A percentile compares a stretch with the other conserved stretches of the same genome.
Conservation (phyloP, 768 basidiomycete species). For the Tephrocybe sp. region DNA sequence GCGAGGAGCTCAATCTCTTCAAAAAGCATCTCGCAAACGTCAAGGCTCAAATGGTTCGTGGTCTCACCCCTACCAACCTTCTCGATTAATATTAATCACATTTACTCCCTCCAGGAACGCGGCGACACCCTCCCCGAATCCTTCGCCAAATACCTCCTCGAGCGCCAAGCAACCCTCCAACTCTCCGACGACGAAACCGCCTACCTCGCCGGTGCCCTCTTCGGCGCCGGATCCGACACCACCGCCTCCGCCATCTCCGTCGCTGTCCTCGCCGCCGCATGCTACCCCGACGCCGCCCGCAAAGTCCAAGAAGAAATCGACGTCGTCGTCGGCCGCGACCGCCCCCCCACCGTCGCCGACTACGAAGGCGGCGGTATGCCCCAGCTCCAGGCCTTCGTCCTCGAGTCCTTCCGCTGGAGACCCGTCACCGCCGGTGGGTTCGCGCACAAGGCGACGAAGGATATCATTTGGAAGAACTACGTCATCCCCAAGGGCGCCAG, state of each 20-base stretch:
- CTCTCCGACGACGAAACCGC: conserved; percentile 59
- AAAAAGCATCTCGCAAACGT: conserved; percentile 51
- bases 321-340: conserved; percentile 45
- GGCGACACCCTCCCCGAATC: conserved; percentile 40
- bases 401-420: conserved; percentile 51
- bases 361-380: conserved; percentile 17
- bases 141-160: conserved; percentile 59
- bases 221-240: conserved; percentile 68
- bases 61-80: not conserved
- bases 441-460: conserved; percentile 62
- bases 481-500: conserved; percentile 57
- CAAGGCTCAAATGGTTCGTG: conserved; percentile 40
- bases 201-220: conserved; percentile 64
- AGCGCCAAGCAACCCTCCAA: conserved; percentile 52
- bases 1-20: conserved; percentile 56
- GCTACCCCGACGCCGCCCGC: conserved; percentile 51
- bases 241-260: conserved; percentile 61
- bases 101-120: conserved; percentile 21
- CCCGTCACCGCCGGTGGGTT: conserved; percentile 57
- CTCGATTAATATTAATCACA: not conserved
- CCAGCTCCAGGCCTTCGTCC: conserved; percentile 48
- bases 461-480: conserved; percentile 57
- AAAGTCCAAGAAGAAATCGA: conserved; percentile 58
- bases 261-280: conserved; percentile 56
- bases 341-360: conserved; percentile 14